Base-by-base conservation (phyloP, 2,329 filamentous ascomycete species). In the Orbilia brochopaga region DNA sequence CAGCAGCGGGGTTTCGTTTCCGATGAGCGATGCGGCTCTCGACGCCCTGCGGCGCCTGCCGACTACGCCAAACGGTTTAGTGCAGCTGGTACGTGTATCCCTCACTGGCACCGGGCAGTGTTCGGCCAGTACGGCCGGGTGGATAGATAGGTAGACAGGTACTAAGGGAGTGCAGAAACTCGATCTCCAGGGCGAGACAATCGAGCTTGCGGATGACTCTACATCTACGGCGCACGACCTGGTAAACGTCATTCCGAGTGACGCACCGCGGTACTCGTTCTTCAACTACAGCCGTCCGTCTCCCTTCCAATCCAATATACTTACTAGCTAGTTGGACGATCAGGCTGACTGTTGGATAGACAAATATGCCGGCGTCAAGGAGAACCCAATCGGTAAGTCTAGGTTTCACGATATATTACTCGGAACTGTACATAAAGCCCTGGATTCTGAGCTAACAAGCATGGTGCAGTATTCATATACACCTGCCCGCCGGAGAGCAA, bases 251-350 rank as follows among this genome's bases (percentile, higher is more conserved):
- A 90, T 95, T 73, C 88, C 88, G 4, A 74, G 83, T 8, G 83
- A 83, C 19, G 88, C 91, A 79, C 90, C 90, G 2, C 84, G 90
- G 48, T 93, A 91, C 79, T 88, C 87, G 5, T 91, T 94, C 78
- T 94, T 88, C 82, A 84, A 87, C 27, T 90, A 87, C 79, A 81
- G 74, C 51, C 75, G 75, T 76, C 63, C 27, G 76, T 74, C 51
- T 15, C 51, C 32, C 13, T 53, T 44, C n/a, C n/a, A n/a, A n/a
- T 50, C 44, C 27, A 42, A 15, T 15, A 15, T 2, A 21, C 10
- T 67, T 63, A 30, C 51, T 8, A 11, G 51, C 50, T 15, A 42
- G n/a, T n/a, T 23, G 52, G 40, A 54, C 44, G 56, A 46, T 35
- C 40, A 27, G 17, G n/a, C 10, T 37, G n/a, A 30, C 51, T 44